These are phyloP conservation scores for Delonix regia DNA, from an alignment of 306 rosid species.

Conservation along the genomic window DNA sequence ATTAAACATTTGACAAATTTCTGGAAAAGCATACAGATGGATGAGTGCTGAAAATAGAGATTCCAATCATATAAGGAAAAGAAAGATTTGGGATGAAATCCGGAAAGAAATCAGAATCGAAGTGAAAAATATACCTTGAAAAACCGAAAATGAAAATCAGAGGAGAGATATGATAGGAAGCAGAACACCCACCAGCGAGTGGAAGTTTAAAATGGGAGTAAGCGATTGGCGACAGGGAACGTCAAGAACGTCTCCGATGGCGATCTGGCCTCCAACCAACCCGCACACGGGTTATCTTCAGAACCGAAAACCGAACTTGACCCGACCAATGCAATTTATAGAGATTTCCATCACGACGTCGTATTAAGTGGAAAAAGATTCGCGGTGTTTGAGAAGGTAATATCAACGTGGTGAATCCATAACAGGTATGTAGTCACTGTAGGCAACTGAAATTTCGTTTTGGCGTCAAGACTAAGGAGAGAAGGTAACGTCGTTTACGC, in stretches of 20 bases:
- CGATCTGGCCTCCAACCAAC: background rate
- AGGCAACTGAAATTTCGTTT: background rate
- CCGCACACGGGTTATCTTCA: constrained; percentile 8
- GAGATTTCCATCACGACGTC: background rate
- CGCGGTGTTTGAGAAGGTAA: too few species aligned
- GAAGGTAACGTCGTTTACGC: background rate
- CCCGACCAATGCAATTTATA: background rate
- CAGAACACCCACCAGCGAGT: background rate
- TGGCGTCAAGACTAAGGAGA: too few species aligned
- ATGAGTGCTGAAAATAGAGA: background rate
- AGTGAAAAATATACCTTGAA: constrained; percentile 12
- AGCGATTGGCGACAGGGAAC: constrained; percentile 1
- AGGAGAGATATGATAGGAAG: constrained; percentile 3
- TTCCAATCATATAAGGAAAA: background rate
- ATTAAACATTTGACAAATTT: background rate
- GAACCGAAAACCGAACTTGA: constrained; percentile 2
- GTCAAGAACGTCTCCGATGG: background rate
- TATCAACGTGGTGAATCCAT: background rate
- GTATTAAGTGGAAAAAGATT: too few species aligned
- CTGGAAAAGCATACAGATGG: background rate
- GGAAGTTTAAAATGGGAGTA: background rate
- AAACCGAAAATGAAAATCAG: constrained; percentile 8
- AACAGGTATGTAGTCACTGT: background rate
- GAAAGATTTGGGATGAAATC: background rate
- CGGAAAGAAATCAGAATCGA: background rate